These are phyloP conservation scores for Luffa acutangula DNA, from an alignment of 306 rosid genomes.

Conservation along the genomic window DNA sequence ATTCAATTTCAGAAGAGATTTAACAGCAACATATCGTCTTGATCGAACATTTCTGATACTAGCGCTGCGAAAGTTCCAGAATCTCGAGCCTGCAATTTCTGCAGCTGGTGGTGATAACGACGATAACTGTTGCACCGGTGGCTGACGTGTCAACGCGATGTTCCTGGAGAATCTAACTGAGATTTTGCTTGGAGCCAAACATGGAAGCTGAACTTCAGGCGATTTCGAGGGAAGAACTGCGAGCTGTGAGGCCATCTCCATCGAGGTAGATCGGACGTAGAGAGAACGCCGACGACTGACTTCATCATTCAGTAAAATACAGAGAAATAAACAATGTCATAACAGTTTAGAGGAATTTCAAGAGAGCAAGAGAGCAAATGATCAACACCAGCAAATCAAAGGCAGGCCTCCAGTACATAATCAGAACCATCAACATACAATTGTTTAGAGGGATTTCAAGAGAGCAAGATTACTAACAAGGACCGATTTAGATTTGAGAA, in stretches of 20 bases:
- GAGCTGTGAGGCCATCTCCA: slow-evolving; percentile 19
- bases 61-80: not conserved
- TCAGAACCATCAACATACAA: too few relatives aligned
- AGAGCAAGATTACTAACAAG: too few relatives aligned
- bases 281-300: not conserved
- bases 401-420: too few relatives aligned
- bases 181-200: slow-evolving; percentile 17
- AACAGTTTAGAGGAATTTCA: too few relatives aligned
- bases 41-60: not conserved
- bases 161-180: not conserved
- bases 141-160: not conserved
- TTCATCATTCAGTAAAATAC: not conserved
- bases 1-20: slow-evolving; percentile 22
- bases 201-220: slow-evolving; percentile 10
- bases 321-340: not conserved
- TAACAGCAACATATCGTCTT: slow-evolving; percentile 12
- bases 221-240: not conserved
- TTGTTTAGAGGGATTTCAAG: too few relatives aligned
- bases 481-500: too few relatives aligned
- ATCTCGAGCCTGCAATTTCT: not conserved
- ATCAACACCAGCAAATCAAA: too few relatives aligned
- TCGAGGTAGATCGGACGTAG: not conserved
- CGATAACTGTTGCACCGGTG: not conserved
- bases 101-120: not conserved
- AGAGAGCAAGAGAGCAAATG: too few relatives aligned